Evolutionary conservation across 192 early-diverging fungal species (phyloP), one percentile per base, ranked within the genome.

Genomic region (Umbelopsis vinacea): DNA sequence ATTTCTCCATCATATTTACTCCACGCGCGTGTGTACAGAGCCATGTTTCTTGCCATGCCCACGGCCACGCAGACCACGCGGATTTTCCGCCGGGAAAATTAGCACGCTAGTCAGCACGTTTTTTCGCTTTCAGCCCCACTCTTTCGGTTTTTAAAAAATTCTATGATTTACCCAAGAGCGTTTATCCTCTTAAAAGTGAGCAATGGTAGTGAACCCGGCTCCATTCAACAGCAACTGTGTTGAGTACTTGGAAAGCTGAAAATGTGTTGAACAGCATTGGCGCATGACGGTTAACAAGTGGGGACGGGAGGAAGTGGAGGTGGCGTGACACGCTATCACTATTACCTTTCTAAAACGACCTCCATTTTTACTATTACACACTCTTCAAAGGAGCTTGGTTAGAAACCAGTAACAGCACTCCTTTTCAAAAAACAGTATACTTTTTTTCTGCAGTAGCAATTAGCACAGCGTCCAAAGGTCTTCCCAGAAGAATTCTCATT

Each of bases 51-150:
- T 50, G 48, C 48, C 48, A 50, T 37, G 57, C 53, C 53, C 53
- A 55, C 53, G 26, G 53, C 57, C 57, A 63, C 33, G 57, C 57
- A 29, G 29, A 63, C 57, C 57, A 63, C 57, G 57, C 57, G 57
- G 26, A 37, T 38, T n/a, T 63, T 63, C 57, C 57, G 57, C 33
- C 57, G 57, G 57, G 57, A 63, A 63, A n/a, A 15, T 63, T 29
- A 63, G 24, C 57, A 63, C 57, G 57, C 57, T 63, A 17, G 57
- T 7, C 33, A 50, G 57, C 57, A 63, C 57, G 57, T 38, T 63
- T 2, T 60, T 63, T 3, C 9, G 29, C 12, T 14, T 37, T 63
- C 33, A 33, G 15, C 33, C 24, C 26, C 23, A 63, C 17, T 22
- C 7, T 3, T 6, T 26, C 57, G 33, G 57, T 37, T 15, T 7